A percentile compares a stretch with the other conserved stretches of the same genome.
phyloP scores from a whole-genome alignment of 805 yeast species.

The Wickerhamomyces queroliae region DNA sequence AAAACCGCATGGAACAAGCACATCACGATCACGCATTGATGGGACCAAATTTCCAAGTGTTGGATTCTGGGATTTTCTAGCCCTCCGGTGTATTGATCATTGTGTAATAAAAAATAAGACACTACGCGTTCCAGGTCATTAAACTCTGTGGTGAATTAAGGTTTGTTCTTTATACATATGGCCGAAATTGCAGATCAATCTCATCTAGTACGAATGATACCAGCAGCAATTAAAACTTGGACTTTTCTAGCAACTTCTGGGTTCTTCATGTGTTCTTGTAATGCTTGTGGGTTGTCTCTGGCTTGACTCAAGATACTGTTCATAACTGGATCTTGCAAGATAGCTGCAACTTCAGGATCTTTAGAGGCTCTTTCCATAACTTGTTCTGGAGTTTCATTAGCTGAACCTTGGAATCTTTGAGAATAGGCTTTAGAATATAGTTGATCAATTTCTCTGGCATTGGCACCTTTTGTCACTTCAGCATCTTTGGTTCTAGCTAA shows the following conservation, averaged over 20 bases:
- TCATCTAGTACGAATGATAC: constrained; percentile 86
- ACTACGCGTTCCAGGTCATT: no score
- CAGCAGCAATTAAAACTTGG: constrained; percentile 88
- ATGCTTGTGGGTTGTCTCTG: constrained; percentile 90
- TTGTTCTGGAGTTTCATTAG: constrained; percentile 85
- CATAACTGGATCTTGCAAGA: constrained; percentile 94
- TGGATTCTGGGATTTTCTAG: no score
- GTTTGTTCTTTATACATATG: background rate
- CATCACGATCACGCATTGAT: no score
- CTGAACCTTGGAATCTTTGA: constrained; percentile 75
- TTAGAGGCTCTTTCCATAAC: constrained; percentile 84
- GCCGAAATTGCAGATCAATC: background rate
- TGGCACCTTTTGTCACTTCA: constrained; percentile 54
- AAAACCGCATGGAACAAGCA: no score
- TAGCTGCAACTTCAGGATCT: constrained; percentile 91
- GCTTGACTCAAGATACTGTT: constrained; percentile 93
- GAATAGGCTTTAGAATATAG: constrained; percentile 70
- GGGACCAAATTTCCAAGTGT: no score
- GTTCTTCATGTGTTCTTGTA: constrained; percentile 96
- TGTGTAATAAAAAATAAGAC: no score
- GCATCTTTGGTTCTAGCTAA: constrained; percentile 72
- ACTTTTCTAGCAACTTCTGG: constrained; percentile 89
- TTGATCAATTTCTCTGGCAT: constrained; percentile 73
- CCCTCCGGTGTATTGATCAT: no score
- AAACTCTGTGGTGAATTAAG: background rate